Percentiles rank a stretch among this genome's conserved stretches.
phyloP scores from a whole-genome alignment of 352 stramenopile genomes.

The Pythium aquatile region DNA sequence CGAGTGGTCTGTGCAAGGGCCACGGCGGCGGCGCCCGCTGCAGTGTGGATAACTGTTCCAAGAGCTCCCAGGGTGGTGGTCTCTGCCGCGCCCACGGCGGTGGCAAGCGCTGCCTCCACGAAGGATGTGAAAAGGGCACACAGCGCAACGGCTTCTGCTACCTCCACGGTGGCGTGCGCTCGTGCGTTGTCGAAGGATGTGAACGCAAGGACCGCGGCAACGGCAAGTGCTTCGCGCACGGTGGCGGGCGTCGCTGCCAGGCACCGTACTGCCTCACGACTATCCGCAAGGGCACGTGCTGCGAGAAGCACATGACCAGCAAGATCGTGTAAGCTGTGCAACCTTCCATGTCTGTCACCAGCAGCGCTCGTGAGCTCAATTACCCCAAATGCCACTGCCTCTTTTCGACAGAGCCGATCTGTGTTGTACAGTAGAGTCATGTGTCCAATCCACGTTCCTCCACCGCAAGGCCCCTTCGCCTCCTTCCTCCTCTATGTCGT shows the following conservation, averaged over 20 bases:
- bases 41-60: conserved; percentile 66
- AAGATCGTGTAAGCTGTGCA: conserved; percentile 8
- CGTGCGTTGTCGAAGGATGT: conserved; percentile 66
- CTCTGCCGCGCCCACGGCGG: conserved; percentile 77
- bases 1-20: conserved; percentile 75
- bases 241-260: conserved; percentile 70
- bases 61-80: conserved; percentile 71
- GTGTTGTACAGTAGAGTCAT: conserved; percentile 11
- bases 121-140: conserved; percentile 75
- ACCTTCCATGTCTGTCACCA: neutral
- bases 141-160: conserved; percentile 84
- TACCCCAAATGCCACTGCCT: conserved; percentile 3
- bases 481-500: neutral
- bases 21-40: conserved; percentile 81
- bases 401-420: neutral
- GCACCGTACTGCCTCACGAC: conserved; percentile 59
- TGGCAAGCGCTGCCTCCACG: conserved; percentile 74
- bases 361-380: neutral
- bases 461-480: neutral
- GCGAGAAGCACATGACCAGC: conserved; percentile 34
- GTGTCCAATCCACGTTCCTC: neutral
- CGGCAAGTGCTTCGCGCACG: conserved; percentile 79
- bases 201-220: conserved; percentile 85
- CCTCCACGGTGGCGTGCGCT: conserved; percentile 69
- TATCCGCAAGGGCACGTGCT: conserved; percentile 63